Base-by-base conservation (phyloP, 768 basidiomycete species). In the Leccinum sublutescens region DNA sequence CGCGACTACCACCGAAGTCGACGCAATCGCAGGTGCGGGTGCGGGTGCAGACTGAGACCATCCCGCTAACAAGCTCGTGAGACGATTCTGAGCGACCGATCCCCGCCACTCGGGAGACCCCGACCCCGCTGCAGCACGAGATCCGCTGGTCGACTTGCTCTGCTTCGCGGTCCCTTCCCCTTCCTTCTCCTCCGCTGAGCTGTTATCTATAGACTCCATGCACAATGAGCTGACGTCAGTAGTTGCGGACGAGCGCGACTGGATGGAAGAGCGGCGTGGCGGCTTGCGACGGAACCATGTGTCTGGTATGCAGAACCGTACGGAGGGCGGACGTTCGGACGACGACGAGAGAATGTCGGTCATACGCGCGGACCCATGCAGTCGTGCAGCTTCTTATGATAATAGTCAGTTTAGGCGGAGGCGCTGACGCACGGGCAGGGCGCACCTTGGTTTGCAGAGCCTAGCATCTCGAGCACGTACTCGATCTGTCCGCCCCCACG, bases 261-360 rank as follows among this genome's bases (percentile, higher is more conserved):
- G 68, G 14, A 74, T 72, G 2, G 84, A 83, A 2, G 79, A 66
- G 40, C 73, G 76, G 0, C 83, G 82, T 7, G 85, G 80, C 59
- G 85, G 80, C 61, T 82, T 88, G 19, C 88, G 82, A 57, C 85
- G 84, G 71, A 85, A 93, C 91, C 87, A 93, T 67, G 88, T 86
- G 55, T 88, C 88, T 2, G 88, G 88, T 8, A 93, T 83, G 61
- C 86, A 88, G 56, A 92, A 81, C 27, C 80, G 79, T 66, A 88
- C 83, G 8, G 63, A 68, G 9, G 57, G 58, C 5, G 62, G 54
- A 43, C 38, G 21, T 7, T 55, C 59, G 17, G 31, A 63, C 17
- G 66, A 63, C 21, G 64, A 63, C 38, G 2, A 60, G 12, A 69
- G 48, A 15, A 50, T n/a, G 23, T 71, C 64, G 23, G 57, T 27